Base-by-base conservation (phyloP, 2,329 filamentous ascomycete species). In the Colletotrichum sp. region DNA sequence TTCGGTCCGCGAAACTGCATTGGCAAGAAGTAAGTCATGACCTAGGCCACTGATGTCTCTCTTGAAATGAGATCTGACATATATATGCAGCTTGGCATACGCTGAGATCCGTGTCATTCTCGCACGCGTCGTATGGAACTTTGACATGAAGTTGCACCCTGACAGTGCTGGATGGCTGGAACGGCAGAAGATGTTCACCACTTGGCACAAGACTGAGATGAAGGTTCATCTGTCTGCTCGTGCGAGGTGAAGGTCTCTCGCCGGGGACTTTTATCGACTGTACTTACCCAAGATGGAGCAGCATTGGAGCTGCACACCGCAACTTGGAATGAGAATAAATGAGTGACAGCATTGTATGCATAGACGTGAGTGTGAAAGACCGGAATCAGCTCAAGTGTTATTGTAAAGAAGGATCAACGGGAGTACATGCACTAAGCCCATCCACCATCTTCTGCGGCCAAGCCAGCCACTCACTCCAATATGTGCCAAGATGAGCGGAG, bases 1-100 rank as follows among this genome's bases (percentile, higher is more conserved):
- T 68, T 87, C 4, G 88, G 89, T 0, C 86, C 89, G 7, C 81
- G 89, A 3, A 88, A 89, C 61, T 90, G 89, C 74, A 83, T 90
- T 28, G 89, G 89, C 3, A 83, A 83, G 75, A 89, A 89, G 87
- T 88, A 81, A 80, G 87, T 82, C 1, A 5, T 14, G n/a, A 10
- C 7, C 13, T 16, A 7, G 16, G 5, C 7, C 4, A 21, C 12
- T 6, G 6, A 13, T 12, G 8, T 24, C 7, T 6, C 9, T 13
- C 14, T 52, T 4, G 7, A 26, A 48, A 10, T 24, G 6, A 7
- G 28, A 24, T 60, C 16, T 60, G 10, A 28, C 74, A 13, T 57
- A 8, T 3, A 9, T 3, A 9, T 7, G 7, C 18, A 68, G 60
- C 21, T 28, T 76, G 57, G 72, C 74, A 2, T 74, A 73, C 18